Percentiles rank a stretch among this genome's conserved stretches.
These are phyloP conservation scores for Podospora appendiculata DNA, from an alignment of 495 filamentous ascomycete species.

Conservation along the genomic window DNA sequence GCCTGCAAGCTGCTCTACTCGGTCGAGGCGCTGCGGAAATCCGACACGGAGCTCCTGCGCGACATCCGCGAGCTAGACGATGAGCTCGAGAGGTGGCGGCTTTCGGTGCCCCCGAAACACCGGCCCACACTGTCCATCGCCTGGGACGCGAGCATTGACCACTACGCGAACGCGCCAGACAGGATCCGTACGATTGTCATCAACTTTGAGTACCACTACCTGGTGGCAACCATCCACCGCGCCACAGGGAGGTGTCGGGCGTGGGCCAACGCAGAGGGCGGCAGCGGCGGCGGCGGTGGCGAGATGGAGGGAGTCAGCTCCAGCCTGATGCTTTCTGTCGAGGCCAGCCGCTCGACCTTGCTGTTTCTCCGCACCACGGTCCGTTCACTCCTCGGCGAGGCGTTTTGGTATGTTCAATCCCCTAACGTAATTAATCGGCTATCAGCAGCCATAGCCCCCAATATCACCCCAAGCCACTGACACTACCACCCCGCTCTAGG, in stretches of 20 bases:
- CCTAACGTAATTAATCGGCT: too few relatives aligned
- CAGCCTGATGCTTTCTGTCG: slow-evolving; percentile 41
- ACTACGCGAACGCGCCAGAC: not conserved
- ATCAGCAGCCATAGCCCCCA: too few relatives aligned
- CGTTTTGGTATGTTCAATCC: slow-evolving; percentile 36
- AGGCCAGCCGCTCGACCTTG: slow-evolving; percentile 45
- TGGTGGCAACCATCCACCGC: slow-evolving; percentile 44
- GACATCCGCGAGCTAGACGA: slow-evolving; percentile 47
- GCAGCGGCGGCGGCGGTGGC: slow-evolving; percentile 5
- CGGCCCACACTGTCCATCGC: slow-evolving; percentile 38
- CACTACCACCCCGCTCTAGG: slow-evolving; percentile 14
- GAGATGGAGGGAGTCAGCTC: slow-evolving; percentile 40
- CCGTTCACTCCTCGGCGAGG: slow-evolving; percentile 33
- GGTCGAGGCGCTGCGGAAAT: slow-evolving; percentile 36
- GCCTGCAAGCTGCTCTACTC: slow-evolving; percentile 42
- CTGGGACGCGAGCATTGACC: slow-evolving; percentile 9
- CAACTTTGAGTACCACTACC: slow-evolving; percentile 44
- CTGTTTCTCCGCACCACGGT: slow-evolving; percentile 36
- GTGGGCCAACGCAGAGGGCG: slow-evolving; percentile 1
- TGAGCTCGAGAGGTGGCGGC: slow-evolving; percentile 42
- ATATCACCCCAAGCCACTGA: not conserved
- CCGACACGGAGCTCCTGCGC: slow-evolving; percentile 44
- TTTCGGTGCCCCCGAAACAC: slow-evolving; percentile 35
- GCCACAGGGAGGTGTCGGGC: slow-evolving; percentile 41
- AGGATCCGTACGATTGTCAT: slow-evolving; percentile 39